A percentile compares a stretch with the other conserved stretches of the same genome.
Conservation (phyloP, 2,329 filamentous ascomycete genomes). For the Talaromyces sp. region DNA sequence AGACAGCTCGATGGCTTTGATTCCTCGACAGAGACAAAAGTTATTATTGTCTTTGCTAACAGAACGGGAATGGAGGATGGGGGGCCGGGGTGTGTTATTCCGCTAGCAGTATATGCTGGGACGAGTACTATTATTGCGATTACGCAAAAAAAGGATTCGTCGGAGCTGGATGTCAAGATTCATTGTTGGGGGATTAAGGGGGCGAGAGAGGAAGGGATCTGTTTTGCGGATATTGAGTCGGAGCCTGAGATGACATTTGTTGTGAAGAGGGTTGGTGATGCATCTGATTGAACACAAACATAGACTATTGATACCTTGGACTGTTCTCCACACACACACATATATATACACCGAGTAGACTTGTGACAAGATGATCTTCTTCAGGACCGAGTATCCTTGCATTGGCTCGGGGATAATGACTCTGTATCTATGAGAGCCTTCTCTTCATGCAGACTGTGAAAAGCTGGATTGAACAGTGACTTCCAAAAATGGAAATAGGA, state of each 20-base stretch:
- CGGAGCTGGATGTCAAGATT: constrained; percentile 36
- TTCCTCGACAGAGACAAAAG: constrained; percentile 28
- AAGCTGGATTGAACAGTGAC: background rate
- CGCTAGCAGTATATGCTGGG: constrained; percentile 46
- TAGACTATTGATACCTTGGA: background rate
- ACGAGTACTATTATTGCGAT: constrained; percentile 46
- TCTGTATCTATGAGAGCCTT: background rate
- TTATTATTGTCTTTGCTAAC: constrained; percentile 49
- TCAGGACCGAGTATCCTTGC: background rate
- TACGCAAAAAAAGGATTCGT: constrained; percentile 27
- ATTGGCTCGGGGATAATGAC: background rate
- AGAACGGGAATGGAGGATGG: constrained; percentile 43
- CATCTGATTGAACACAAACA: background rate
- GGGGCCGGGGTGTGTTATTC: constrained; percentile 31
- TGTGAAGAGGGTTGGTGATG: background rate
- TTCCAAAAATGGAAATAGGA: constrained; percentile 2
- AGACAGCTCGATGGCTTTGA: constrained; percentile 16
- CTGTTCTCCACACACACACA: background rate
- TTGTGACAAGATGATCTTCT: background rate
- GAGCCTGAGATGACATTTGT: constrained; percentile 41
- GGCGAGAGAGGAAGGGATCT: constrained; percentile 43
- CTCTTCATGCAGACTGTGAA: background rate
- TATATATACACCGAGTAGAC: background rate
- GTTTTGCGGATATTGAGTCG: constrained; percentile 45
- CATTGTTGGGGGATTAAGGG: constrained; percentile 48